These are phyloP conservation scores for Paecilomyces sp. DNA, from an alignment of 2,329 filamentous ascomycete species.

Conservation along the genomic window DNA sequence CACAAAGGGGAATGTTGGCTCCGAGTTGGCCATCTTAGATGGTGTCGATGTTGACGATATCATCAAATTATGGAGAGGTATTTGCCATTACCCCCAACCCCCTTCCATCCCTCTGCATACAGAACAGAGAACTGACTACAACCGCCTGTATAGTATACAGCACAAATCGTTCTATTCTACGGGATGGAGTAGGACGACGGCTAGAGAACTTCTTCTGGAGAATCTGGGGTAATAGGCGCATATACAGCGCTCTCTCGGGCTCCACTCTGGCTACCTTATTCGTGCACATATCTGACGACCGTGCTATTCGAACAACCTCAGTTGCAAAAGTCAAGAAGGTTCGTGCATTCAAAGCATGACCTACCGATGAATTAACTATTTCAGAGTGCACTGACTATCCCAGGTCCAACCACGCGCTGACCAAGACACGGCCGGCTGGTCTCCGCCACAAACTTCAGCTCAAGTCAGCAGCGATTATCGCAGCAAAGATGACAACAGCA, in stretches of 20 bases:
- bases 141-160: slow-evolving; percentile 34
- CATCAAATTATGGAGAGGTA: slow-evolving; percentile 44
- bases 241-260: slow-evolving; percentile 30
- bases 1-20: slow-evolving; percentile 28
- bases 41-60: slow-evolving; percentile 34
- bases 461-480: slow-evolving; percentile 1
- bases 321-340: slow-evolving; percentile 6
- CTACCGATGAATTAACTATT: not conserved
- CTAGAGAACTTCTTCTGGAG: slow-evolving; percentile 50
- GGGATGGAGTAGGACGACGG: slow-evolving; percentile 33
- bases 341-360: not conserved
- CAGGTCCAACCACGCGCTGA: not conserved
- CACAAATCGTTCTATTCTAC: slow-evolving; percentile 36
- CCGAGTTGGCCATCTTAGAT: slow-evolving; percentile 29
- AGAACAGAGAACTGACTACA: slow-evolving; percentile 3
- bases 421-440: not conserved
- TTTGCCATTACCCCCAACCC: slow-evolving; percentile 1
- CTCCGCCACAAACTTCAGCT: not conserved
- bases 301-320: slow-evolving; percentile 12
- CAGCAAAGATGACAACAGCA: not conserved
- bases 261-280: slow-evolving; percentile 37
- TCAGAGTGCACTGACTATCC: not conserved
- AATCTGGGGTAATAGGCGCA: slow-evolving; percentile 38
- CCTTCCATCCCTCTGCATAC: slow-evolving; percentile 4
- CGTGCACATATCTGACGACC: slow-evolving; percentile 33